Evolutionary conservation across 495 filamentous ascomycete species (phyloP).

Genomic region (Aspergillus cavernicola): DNA sequence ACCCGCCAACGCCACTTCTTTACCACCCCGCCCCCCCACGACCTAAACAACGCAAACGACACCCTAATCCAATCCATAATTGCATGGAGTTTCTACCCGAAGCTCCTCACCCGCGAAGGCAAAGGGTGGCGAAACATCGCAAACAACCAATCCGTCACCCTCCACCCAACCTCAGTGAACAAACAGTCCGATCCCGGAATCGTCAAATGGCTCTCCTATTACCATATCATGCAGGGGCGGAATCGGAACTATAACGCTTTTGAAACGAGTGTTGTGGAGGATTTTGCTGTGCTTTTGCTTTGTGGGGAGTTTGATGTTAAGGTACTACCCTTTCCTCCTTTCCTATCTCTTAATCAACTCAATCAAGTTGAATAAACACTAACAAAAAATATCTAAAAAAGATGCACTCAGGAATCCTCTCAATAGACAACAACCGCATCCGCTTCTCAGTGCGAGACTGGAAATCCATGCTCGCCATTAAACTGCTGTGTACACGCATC

Average conservation of each 20-base stretch:
- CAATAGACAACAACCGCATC: constrained; percentile 81
- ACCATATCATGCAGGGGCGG: constrained; percentile 88
- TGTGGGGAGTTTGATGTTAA: constrained; percentile 85
- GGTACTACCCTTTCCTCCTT: constrained; percentile 27
- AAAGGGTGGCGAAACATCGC: constrained; percentile 87
- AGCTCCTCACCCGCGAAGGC: constrained; percentile 78
- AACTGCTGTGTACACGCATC: constrained; percentile 64
- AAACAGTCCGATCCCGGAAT: constrained; percentile 53
- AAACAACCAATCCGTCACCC: constrained; percentile 81
- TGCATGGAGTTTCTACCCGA: constrained; percentile 92
- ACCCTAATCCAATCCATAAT: constrained; percentile 71
- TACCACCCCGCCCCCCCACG: constrained; percentile 66
- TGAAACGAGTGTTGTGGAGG: constrained; percentile 77
- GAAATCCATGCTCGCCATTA: constrained; percentile 85
- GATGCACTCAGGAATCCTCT: constrained; percentile 80
- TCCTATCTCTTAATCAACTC: neutral
- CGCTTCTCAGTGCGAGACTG: constrained; percentile 84
- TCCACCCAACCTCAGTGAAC: constrained; percentile 86
- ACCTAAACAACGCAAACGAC: constrained; percentile 74
- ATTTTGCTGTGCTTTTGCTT: constrained; percentile 75
- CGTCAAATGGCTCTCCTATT: constrained; percentile 86
- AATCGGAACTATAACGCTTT: constrained; percentile 84
- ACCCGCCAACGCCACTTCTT: constrained; percentile 73
- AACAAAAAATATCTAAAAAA: no score
- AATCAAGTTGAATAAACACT: neutral